These are phyloP conservation scores for Lotmaria passim DNA, from an alignment of 208 protist genomes.

Conservation along the genomic window DNA sequence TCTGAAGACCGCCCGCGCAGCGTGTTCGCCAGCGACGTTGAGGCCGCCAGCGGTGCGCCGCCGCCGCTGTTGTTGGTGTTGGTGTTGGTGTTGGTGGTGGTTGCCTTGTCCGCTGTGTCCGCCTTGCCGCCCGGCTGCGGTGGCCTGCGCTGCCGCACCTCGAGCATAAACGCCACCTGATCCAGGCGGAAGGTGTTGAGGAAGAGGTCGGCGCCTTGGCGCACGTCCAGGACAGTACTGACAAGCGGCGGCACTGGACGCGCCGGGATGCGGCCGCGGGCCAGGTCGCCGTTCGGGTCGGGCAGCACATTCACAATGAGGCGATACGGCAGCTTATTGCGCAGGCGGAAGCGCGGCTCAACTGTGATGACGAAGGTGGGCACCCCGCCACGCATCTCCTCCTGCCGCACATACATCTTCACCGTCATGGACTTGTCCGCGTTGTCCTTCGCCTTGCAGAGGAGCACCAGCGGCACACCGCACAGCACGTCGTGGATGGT, in stretches of 20 bases:
- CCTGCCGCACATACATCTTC: constrained; percentile 53
- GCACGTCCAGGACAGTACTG: constrained; percentile 47
- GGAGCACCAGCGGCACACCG: constrained; percentile 38
- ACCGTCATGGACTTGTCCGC: constrained; percentile 24
- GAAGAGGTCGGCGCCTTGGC: constrained; percentile 42
- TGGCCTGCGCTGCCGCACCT: constrained; percentile 41
- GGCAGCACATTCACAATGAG: constrained; percentile 47
- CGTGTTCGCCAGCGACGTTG: background rate
- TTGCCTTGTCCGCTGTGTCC: too few species aligned
- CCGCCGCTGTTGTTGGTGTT: constrained; percentile 8
- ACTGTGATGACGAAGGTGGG: constrained; percentile 70
- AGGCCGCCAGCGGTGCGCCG: background rate
- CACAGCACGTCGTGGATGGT: constrained; percentile 54
- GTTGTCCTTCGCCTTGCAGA: constrained; percentile 24
- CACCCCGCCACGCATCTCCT: constrained; percentile 67
- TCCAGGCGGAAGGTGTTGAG: constrained; percentile 39
- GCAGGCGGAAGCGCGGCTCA: constrained; percentile 63
- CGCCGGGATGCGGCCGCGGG: constrained; percentile 23
- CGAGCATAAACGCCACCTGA: constrained; percentile 42
- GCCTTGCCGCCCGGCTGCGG: constrained; percentile 9
- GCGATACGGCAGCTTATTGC: constrained; percentile 78
- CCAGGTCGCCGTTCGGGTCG: constrained; percentile 27
- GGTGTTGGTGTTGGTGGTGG: too few species aligned
- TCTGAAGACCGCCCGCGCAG: background rate
- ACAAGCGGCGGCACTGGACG: constrained; percentile 22